A percentile compares a stretch with the other conserved stretches of the same genome.
phyloP scores from a whole-genome alignment of 1,284 basidiomycete species.

The Ceratobasidium sp. region DNA sequence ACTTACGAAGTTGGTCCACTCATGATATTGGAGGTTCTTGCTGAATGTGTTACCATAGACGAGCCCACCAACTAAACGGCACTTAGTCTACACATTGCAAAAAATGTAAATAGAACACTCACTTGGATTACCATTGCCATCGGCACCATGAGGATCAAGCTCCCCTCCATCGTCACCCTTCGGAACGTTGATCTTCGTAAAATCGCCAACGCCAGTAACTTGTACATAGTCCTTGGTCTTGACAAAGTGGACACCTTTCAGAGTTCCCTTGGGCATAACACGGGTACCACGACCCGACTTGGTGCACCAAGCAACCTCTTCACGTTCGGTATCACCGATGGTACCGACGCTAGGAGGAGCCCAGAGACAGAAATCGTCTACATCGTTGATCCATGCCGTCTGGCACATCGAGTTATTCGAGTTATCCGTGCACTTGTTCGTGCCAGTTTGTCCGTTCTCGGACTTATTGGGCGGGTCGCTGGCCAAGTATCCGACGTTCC shows the following conservation, averaged over 20 bases:
- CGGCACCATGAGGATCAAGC: conserved; percentile 67
- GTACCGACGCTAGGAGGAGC: conserved; percentile 58
- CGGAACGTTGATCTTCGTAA: conserved; percentile 70
- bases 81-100: conserved; percentile 12
- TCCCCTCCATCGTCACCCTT: conserved; percentile 66
- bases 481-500: conserved; percentile 50
- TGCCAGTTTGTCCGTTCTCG: conserved; percentile 69
- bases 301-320: conserved; percentile 74
- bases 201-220: conserved; percentile 45
- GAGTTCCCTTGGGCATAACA: conserved; percentile 76
- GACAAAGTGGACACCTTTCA: conserved; percentile 74
- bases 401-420: conserved; percentile 61
- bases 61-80: conserved; percentile 60
- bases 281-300: conserved; percentile 70
- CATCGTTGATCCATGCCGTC: conserved; percentile 68
- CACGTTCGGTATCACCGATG: conserved; percentile 67
- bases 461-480: conserved; percentile 55
- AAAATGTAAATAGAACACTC: background rate
- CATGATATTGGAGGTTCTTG: conserved; percentile 61
- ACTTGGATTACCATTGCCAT: conserved; percentile 60
- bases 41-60: conserved; percentile 78
- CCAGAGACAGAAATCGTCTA: conserved; percentile 66
- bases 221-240: conserved; percentile 57
- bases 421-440: conserved; percentile 68
- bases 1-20: conserved; percentile 65